A percentile compares a stretch with the other conserved stretches of the same genome.
Evolutionary conservation across 116 monocot species (phyloP).

Genomic region (Iris pallida): DNA sequence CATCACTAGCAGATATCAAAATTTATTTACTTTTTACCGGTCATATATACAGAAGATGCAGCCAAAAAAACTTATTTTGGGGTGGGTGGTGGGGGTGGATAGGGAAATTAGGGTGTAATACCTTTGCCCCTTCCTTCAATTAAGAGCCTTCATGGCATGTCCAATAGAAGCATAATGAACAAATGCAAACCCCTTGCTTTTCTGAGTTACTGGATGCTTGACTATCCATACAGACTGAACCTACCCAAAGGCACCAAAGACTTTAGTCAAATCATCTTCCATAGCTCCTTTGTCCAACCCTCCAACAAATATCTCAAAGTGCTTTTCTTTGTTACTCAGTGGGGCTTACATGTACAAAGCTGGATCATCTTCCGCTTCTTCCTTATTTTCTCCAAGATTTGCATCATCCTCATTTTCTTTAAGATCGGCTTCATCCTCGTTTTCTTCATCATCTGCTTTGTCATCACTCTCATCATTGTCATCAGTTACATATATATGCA

Average conservation of each 20-base stretch:
- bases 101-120: constrained; percentile 10
- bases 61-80: too few relatives aligned
- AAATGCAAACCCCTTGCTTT: constrained; percentile 66
- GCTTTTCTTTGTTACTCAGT: constrained; percentile 20
- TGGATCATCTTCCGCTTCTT: constrained; percentile 28
- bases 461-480: constrained; percentile 15
- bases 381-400: constrained; percentile 15
- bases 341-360: constrained; percentile 13
- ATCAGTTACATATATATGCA: too few relatives aligned
- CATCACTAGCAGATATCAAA: too few relatives aligned
- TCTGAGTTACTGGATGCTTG: constrained; percentile 29
- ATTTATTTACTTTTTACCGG: too few relatives aligned
- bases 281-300: constrained; percentile 40
- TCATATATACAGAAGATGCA: too few relatives aligned
- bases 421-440: constrained; percentile 12
- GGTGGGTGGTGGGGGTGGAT: too few relatives aligned
- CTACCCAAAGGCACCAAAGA: constrained; percentile 55
- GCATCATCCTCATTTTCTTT: neutral
- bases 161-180: constrained; percentile 35
- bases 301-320: constrained; percentile 49
- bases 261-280: constrained; percentile 52
- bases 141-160: constrained; percentile 50
- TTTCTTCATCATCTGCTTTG: constrained; percentile 12
- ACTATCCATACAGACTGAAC: constrained; percentile 49
- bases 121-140: constrained; percentile 62